Base-by-base conservation (phyloP, 768 basidiomycete species). In the Rubroboletus pulcherrimus region DNA sequence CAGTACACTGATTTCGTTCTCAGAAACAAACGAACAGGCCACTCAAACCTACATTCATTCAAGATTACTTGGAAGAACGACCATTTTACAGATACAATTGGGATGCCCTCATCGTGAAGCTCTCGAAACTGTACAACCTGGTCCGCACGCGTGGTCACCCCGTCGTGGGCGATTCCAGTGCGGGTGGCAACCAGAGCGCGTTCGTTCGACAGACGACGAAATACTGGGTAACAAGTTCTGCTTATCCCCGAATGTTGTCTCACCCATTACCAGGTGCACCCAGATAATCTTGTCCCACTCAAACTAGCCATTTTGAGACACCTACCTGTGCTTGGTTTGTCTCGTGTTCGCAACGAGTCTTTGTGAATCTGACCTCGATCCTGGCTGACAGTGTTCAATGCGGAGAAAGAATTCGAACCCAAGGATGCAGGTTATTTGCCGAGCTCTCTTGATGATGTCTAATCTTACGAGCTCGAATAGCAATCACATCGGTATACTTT, bases 191-290 rank as follows among this genome's bases (percentile, higher is more conserved):
- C 61, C 97, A 99, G 76, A 97, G 91, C 62, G 97, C 96, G 2
- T 99, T 99, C 66, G 91, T 98, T n/a, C 75, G 97, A 39, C 94
- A 97, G 73, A 99, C 97, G 34, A 98, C 97, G 11, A 99, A 99
- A 70, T 99, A 99, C 66, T 99, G 97, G 97, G 96, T 91, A 68
- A 49, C 71, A 64, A 17, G n/a, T n/a, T 34, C 11, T 19, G 10
- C 2, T 35, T 35, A 7, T 41, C 26, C 19, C 34, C 45, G 19
- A 6, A 39, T 31, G 11, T 34, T 45, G 7, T 58, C 62, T 59
- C 44, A 63, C 38, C 11, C 15, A 7, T 34, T 4, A 21, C 39
- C 26, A 82, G 81, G 81, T 96, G 3, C 96, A 98, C 70, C 89
- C 89, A 1, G 96, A 98, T 70, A 98, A 98, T 67, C 81, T 97